Conservation (phyloP, 2,329 filamentous ascomycete genomes). For the Gremmenia infestans region DNA sequence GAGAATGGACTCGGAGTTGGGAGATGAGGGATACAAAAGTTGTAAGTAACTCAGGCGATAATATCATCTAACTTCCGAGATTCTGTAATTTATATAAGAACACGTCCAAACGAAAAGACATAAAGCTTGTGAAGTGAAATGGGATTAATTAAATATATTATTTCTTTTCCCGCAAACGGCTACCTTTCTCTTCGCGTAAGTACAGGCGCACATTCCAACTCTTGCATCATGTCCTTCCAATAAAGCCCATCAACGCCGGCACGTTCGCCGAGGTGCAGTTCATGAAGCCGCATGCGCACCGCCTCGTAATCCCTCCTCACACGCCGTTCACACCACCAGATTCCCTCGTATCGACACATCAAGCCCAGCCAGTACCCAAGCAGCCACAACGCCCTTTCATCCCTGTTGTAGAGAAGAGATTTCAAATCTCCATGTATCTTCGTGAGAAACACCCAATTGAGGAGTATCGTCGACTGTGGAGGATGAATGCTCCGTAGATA, state of each 20-base stretch:
- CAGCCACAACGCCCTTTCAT: conserved; percentile 14
- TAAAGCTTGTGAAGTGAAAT: conserved; percentile 13
- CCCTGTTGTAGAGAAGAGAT: conserved; percentile 13
- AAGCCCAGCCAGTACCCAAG: conserved; percentile 15
- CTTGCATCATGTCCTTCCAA: conserved; percentile 15
- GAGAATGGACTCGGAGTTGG: conserved; percentile 11
- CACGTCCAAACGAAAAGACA: conserved; percentile 9
- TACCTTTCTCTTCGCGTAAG: conserved; percentile 11
- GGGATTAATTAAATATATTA: conserved; percentile 9
- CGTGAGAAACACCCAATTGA: conserved; percentile 14
- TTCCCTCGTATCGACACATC: conserved; percentile 14
- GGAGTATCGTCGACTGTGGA: conserved; percentile 11
- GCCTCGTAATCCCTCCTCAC: conserved; percentile 12
- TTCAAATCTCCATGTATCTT: conserved; percentile 13
- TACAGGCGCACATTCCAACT: conserved; percentile 13
- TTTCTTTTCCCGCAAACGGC: conserved; percentile 10
- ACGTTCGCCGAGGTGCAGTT: conserved; percentile 12
- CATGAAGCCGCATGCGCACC: conserved; percentile 13
- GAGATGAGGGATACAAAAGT: conserved; percentile 10
- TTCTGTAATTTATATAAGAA: conserved; percentile 10
- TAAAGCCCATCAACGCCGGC: conserved; percentile 12
- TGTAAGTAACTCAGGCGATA: conserved; percentile 11
- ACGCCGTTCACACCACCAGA: conserved; percentile 13
- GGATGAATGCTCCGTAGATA: conserved; percentile 13
- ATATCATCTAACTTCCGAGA: conserved; percentile 12